These are phyloP conservation scores for Wickerhamiella lipophila DNA, from an alignment of 805 yeast genomes.

Conservation along the genomic window DNA sequence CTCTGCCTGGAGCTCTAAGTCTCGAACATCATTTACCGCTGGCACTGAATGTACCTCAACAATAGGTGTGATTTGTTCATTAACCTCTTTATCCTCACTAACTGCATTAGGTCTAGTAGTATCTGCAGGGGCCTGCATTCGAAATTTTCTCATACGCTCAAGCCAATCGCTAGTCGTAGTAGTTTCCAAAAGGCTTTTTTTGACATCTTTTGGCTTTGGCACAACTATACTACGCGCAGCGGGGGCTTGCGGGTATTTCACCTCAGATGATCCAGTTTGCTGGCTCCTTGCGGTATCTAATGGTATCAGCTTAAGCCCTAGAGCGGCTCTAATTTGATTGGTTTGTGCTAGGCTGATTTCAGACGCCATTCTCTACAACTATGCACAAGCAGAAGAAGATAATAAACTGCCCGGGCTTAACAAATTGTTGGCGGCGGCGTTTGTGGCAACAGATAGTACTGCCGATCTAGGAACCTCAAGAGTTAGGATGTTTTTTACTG, in stretches of 20 bases:
- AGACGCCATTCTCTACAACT: slow-evolving; percentile 8
- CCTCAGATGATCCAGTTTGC: not conserved
- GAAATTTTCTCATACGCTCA: not conserved
- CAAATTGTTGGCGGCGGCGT: slow-evolving; percentile 10
- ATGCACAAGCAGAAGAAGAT: not conserved
- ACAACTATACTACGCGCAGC: not conserved
- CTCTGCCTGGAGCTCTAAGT: too few relatives aligned
- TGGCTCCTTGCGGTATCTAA: not conserved
- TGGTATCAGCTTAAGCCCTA: slow-evolving; percentile 10
- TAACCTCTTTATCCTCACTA: not conserved
- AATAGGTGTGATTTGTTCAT: too few relatives aligned
- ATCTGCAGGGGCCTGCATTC: not conserved
- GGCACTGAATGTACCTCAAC: too few relatives aligned
- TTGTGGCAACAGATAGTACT: not conserved
- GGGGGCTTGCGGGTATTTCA: not conserved
- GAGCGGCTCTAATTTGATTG: slow-evolving; percentile 7
- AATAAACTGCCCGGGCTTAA: not conserved
- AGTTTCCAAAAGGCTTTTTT: not conserved
- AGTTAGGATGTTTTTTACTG: not conserved
- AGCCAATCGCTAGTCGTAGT: not conserved
- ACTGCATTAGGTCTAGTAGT: not conserved
- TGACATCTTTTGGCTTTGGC: not conserved
- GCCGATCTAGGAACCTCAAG: not conserved
- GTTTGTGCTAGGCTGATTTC: slow-evolving; percentile 11
- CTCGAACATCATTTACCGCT: too few relatives aligned